Base-by-base conservation (phyloP, 345 rosid genomes). In the Gossypium anomalum region DNA sequence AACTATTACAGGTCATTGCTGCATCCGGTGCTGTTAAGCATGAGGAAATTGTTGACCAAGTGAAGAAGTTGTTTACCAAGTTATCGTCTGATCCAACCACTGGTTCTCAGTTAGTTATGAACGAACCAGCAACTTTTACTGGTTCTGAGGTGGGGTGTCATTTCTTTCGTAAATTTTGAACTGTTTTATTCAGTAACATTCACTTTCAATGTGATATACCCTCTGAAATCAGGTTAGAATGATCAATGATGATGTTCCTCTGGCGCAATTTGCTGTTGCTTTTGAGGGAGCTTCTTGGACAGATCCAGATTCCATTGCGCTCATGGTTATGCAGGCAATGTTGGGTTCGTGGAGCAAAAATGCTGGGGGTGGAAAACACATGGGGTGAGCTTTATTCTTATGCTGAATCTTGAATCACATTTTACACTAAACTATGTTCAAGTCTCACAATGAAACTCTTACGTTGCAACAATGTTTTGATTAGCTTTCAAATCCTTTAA, bases 271-370 rank as follows among this genome's bases (percentile, higher is more conserved):
- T 81, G 98, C 93, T 14, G 93, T 96, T 60, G 98, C 99, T 81
- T 96, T 92, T 78, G 89, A 84, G 58, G 99, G 99, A 83, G 97
- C 99, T 71, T 85, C 99, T 56, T 96, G 99, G 99, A 89, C 93
- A 9, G 99, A 96, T 80, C 98, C 99, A 75, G 99, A 96, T 86
- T 93, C 99, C 45, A 82, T 92, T 76, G 86, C 97, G 44, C 84
- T 96, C 61, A 93, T 96, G 99, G 97, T 96, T 74, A 90, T 96
- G 93, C 99, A 96, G 76, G 87, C 95, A n/a, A 90, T 96, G 97
- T 80, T 96, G 81, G 99, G 99, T 76, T 93, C 99, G 25, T 93
- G 97, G 97, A 93, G 85, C 83, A 93, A 92, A 80, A 85, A 57
- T 78, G 86, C 89, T 41, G 92, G 92, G 58, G 97, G 97, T 60